Evolutionary conservation across 805 yeast genomes (phyloP).

Genomic region (Grigorovia jiainica): DNA sequence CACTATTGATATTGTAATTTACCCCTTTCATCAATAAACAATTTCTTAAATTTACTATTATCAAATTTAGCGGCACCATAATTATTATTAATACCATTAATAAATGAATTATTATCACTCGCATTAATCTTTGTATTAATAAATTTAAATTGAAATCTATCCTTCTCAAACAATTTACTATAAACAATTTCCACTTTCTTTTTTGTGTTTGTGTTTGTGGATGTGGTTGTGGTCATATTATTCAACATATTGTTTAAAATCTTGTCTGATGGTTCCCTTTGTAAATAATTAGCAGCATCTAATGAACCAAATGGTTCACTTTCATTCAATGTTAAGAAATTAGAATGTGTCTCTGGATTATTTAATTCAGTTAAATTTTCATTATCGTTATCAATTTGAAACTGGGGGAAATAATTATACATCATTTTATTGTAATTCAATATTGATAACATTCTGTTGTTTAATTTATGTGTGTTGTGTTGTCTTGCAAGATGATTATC

Average conservation of each 20-base stretch:
- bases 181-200: not conserved
- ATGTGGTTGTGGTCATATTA: slow-evolving; percentile 26
- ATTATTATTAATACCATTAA: not conserved
- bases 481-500: not conserved
- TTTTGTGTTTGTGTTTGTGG: not conserved
- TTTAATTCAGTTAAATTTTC: slow-evolving; percentile 94
- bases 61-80: not conserved
- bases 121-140: slow-evolving; percentile 35
- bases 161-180: slow-evolving; percentile 37
- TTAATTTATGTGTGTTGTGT: not conserved
- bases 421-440: slow-evolving; percentile 31
- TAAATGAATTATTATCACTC: not conserved
- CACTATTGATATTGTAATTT: not conserved
- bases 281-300: slow-evolving; percentile 82
- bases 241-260: slow-evolving; percentile 64
- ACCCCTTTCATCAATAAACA: not conserved
- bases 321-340: slow-evolving; percentile 85
- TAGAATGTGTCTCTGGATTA: slow-evolving; percentile 74
- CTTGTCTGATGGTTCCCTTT: slow-evolving; percentile 76
- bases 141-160: slow-evolving; percentile 63
- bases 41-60: not conserved
- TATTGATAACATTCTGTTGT: not conserved
- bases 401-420: slow-evolving; percentile 77
- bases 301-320: slow-evolving; percentile 92
- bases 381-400: slow-evolving; percentile 33